phyloP scores from a whole-genome alignment of 2,329 filamentous ascomycete species.

The Diatrype stigma region DNA sequence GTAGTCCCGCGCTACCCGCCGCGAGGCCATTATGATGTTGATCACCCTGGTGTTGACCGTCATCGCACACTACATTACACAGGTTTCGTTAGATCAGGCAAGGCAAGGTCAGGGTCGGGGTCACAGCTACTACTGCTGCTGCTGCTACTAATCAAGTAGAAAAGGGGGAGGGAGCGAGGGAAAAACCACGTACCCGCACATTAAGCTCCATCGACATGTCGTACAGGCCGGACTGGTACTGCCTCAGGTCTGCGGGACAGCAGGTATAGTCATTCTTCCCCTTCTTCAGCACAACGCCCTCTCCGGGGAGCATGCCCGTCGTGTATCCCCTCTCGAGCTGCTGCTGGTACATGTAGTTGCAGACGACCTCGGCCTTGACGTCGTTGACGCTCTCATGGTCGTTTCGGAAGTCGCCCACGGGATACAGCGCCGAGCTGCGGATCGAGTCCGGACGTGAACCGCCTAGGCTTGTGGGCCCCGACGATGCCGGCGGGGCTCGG shows the following conservation, averaged over 20 bases:
- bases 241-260: conserved; percentile 34
- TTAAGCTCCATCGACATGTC: conserved; percentile 35
- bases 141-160: not conserved
- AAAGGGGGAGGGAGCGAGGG: conserved; percentile 1
- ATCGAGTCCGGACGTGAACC: conserved; percentile 8
- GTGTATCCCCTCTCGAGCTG: conserved; percentile 48
- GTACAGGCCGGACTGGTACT: conserved; percentile 30
- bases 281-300: conserved; percentile 38
- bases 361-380: conserved; percentile 58
- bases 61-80: conserved; percentile 59
- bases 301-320: conserved; percentile 31
- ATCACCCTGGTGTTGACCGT: conserved; percentile 64
- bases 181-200: conserved; percentile 28
- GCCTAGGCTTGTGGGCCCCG: conserved; percentile 5
- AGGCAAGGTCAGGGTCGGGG: not conserved
- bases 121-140: no score
- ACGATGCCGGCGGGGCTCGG: conserved; percentile 3
- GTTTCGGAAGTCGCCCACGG: conserved; percentile 37
- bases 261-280: conserved; percentile 33
- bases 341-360: conserved; percentile 59
- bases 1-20: conserved; percentile 44
- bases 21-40: conserved; percentile 48
- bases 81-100: conserved; percentile 8
- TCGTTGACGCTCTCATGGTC: conserved; percentile 42
- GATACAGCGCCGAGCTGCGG: conserved; percentile 28